Percentiles rank a stretch among this genome's conserved stretches.
Conservation (phyloP, 169 alveolate genomes). For the Cardiosporidium cionae region DNA sequence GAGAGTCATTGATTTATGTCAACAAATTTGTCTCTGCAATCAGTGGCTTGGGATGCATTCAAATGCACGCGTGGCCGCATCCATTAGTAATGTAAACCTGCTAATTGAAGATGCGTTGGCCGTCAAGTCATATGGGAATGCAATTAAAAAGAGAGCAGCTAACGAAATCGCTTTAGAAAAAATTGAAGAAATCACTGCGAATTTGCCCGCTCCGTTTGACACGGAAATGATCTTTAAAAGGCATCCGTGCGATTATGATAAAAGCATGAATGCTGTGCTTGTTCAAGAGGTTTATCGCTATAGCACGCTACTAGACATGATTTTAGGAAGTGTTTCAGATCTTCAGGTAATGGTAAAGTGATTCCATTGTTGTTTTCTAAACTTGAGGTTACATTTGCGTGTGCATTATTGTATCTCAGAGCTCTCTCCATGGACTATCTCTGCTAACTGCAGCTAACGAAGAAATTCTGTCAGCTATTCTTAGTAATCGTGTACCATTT, state of each 20-base stretch:
- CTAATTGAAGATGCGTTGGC: too few relatives aligned
- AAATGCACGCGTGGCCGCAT: too few relatives aligned
- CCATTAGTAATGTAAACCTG: too few relatives aligned
- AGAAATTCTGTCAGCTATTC: slow-evolving; percentile 51
- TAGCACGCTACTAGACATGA: slow-evolving; percentile 61
- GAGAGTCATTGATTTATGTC: too few relatives aligned
- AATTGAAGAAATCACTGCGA: slow-evolving; percentile 46
- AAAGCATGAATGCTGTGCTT: slow-evolving; percentile 79
- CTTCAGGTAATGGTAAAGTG: slow-evolving; percentile 8
- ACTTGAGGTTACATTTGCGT: background rate
- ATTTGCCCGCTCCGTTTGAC: slow-evolving; percentile 64
- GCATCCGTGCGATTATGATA: slow-evolving; percentile 75
- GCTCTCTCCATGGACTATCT: slow-evolving; percentile 74
- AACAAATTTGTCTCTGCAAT: too few relatives aligned
- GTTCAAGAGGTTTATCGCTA: slow-evolving; percentile 76
- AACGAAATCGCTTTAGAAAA: slow-evolving; percentile 1
- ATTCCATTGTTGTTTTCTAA: background rate
- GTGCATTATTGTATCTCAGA: slow-evolving; percentile 27
- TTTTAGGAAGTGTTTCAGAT: slow-evolving; percentile 46
- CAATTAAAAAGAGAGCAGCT: too few relatives aligned
- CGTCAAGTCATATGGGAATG: too few relatives aligned
- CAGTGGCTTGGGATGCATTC: too few relatives aligned
- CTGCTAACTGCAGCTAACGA: slow-evolving; percentile 75
- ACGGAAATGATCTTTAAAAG: slow-evolving; percentile 60
- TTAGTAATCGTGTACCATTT: slow-evolving; percentile 72